A percentile compares a stretch with the other conserved stretches of the same genome.
phyloP scores from a whole-genome alignment of 2,329 filamentous ascomycete genomes.

The Aspergillus awamori region DNA sequence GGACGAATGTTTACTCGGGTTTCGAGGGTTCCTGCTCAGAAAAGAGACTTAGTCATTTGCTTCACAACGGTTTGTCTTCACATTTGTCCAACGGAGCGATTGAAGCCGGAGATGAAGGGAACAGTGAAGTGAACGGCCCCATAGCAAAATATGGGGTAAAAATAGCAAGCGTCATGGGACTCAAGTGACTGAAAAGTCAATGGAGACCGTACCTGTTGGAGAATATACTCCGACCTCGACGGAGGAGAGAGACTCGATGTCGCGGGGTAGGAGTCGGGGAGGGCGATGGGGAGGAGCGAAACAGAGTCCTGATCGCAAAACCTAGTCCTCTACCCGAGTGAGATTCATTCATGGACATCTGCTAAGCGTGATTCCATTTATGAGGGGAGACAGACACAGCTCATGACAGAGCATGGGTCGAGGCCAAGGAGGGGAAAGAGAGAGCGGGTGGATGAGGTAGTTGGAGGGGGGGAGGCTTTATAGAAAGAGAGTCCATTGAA shows the following conservation, averaged over 20 bases:
- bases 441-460: slow-evolving; percentile 8
- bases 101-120: background rate
- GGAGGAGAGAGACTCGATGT: slow-evolving; percentile 36
- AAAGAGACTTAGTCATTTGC: slow-evolving; percentile 15
- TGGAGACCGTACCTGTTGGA: slow-evolving; percentile 34
- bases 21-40: slow-evolving; percentile 24
- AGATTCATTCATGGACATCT: slow-evolving; percentile 41
- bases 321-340: slow-evolving; percentile 36
- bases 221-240: slow-evolving; percentile 40
- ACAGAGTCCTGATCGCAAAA: slow-evolving; percentile 35
- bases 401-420: slow-evolving; percentile 26
- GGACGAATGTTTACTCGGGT: slow-evolving; percentile 19
- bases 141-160: background rate
- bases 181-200: slow-evolving; percentile 7
- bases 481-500: slow-evolving; percentile 26
- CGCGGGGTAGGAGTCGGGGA: slow-evolving; percentile 33
- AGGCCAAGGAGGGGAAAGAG: slow-evolving; percentile 13
- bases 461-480: slow-evolving; percentile 12
- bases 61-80: background rate
- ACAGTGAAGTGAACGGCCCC: background rate
- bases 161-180: too few species aligned
- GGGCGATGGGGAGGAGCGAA: slow-evolving; percentile 34
- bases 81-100: background rate
- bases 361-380: slow-evolving; percentile 36
- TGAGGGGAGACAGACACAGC: slow-evolving; percentile 20